phyloP scores from a whole-genome alignment of 495 filamentous ascomycete genomes.

The Echria macrotheca region DNA sequence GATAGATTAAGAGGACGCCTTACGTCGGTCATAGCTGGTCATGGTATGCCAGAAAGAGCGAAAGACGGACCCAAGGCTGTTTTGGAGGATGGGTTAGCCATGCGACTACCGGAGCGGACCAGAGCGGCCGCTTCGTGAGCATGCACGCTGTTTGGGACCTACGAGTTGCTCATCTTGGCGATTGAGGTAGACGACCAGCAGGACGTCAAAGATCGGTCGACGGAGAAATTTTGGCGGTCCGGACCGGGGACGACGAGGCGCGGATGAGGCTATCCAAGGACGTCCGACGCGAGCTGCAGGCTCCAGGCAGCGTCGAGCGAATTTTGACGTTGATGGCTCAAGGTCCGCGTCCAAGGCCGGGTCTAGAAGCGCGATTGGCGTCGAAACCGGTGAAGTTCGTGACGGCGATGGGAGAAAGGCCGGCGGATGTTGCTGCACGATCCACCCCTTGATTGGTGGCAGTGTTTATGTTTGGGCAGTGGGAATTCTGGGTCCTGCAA shows the following conservation, averaged over 20 bases:
- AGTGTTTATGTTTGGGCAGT: conserved; percentile 14
- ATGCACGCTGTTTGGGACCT: too few species aligned
- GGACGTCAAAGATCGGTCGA: conserved; percentile 4
- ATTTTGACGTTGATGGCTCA: background rate
- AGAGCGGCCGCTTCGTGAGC: too few species aligned
- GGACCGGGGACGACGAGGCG: background rate
- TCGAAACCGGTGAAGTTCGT: background rate
- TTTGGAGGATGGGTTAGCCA: too few species aligned
- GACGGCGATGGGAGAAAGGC: conserved; percentile 5
- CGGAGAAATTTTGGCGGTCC: conserved; percentile 9
- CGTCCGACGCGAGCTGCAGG: too few species aligned
- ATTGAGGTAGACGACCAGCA: background rate
- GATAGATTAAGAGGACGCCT: too few species aligned
- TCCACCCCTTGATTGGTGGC: conserved; percentile 15
- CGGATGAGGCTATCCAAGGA: too few species aligned
- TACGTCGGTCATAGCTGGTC: conserved; percentile 64
- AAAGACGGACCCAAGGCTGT: conserved; percentile 24
- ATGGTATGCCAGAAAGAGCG: conserved; percentile 84
- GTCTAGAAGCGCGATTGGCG: background rate
- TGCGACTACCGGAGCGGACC: too few species aligned
- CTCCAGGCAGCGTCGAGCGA: too few species aligned
- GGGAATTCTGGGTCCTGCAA: conserved; percentile 7
- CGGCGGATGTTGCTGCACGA: background rate
- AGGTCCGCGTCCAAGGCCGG: background rate
- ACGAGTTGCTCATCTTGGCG: conserved; percentile 16